Base-by-base conservation (phyloP, 805 yeast genomes). In the Hanseniaspora valbyensis region DNA sequence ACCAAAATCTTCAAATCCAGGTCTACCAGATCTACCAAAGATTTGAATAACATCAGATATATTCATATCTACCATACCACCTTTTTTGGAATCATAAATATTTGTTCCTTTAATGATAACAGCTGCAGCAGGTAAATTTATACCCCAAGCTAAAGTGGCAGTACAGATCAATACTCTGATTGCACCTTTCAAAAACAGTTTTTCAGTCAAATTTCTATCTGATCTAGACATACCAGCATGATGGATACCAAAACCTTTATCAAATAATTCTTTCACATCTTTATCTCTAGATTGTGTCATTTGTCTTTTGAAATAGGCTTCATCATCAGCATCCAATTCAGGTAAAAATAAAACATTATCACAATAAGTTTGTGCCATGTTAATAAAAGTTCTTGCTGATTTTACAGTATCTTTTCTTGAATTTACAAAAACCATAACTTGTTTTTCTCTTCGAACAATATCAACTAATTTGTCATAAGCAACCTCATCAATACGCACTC, bases 71-170 rank as follows among this genome's bases (percentile, higher is more conserved):
- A 82, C 77, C 60, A 80, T 86, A 0, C 98, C 98, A 73, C 98
- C 98, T 49, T 82, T 83, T 62, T 89, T 86, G 0, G 97, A 75
- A 62, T 92, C 95, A 61, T 92, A 92, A 0, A 92, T 88, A 61
- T 90, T 95, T 0, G 99, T 92, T 0, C 99, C 99, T 60, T 92
- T 92, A 29, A 92, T 80, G 55, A 92, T 85, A 19, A 92, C 99
- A 37, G 88, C 95, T 1, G 96, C 96, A 6, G 98, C 98, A 1
- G 99, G 98, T 53, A 92, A 70, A 61, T 92, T 92, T 18, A 92
- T 97, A 75, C 99, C 99, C 99, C 99, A 92, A 0, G 99, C 99
- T 53, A 92, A 75, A 0, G 99, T 92, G 0, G 98, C 95, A 2
- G 99, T 92, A 73, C 96, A 88, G 59, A 95, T 83, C 16, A 92